Percentiles rank a stretch among this genome's conserved stretches.
Evolutionary conservation across 1,284 basidiomycete species (phyloP).

Genomic region (Mrakiaceae sp.): DNA sequence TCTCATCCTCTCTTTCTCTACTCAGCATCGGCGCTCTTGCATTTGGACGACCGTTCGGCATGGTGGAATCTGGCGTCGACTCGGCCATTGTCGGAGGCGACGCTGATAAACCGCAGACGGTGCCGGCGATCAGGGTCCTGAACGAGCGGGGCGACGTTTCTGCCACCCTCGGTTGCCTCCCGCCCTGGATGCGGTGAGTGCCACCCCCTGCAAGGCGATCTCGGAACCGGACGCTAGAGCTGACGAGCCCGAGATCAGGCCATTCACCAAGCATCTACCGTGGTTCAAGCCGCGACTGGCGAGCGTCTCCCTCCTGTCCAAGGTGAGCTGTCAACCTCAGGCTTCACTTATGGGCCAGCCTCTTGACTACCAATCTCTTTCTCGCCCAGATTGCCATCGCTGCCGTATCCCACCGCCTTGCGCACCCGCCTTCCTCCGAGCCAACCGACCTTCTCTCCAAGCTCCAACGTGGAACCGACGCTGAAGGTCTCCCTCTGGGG

Average conservation of each 20-base stretch:
- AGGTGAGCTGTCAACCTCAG: slow-evolving; percentile 27
- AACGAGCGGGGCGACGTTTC: slow-evolving; percentile 83
- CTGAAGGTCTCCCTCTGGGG: slow-evolving; percentile 64
- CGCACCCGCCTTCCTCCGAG: slow-evolving; percentile 39
- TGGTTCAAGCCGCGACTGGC: slow-evolving; percentile 62
- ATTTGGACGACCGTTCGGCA: slow-evolving; percentile 79
- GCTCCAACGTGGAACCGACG: slow-evolving; percentile 63
- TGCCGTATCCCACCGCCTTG: slow-evolving; percentile 62
- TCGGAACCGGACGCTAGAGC: too few species aligned
- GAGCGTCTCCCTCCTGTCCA: slow-evolving; percentile 62
- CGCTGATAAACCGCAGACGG: slow-evolving; percentile 39
- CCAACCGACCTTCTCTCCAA: slow-evolving; percentile 69
- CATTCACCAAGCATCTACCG: slow-evolving; percentile 51
- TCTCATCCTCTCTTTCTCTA: slow-evolving; percentile 13
- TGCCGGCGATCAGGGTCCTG: slow-evolving; percentile 43
- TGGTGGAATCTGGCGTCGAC: slow-evolving; percentile 66
- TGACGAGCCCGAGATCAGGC: slow-evolving; percentile 32
- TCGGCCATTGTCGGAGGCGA: slow-evolving; percentile 49
- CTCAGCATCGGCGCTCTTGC: slow-evolving; percentile 37
- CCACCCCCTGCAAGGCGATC: background rate
- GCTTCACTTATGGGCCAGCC: background rate
- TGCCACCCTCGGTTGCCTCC: slow-evolving; percentile 69
- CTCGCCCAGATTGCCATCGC: slow-evolving; percentile 52
- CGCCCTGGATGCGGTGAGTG: slow-evolving; percentile 45
- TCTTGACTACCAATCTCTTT: too few species aligned